phyloP scores from a whole-genome alignment of 1,284 basidiomycete genomes.

The Irpex rosettiformis region DNA sequence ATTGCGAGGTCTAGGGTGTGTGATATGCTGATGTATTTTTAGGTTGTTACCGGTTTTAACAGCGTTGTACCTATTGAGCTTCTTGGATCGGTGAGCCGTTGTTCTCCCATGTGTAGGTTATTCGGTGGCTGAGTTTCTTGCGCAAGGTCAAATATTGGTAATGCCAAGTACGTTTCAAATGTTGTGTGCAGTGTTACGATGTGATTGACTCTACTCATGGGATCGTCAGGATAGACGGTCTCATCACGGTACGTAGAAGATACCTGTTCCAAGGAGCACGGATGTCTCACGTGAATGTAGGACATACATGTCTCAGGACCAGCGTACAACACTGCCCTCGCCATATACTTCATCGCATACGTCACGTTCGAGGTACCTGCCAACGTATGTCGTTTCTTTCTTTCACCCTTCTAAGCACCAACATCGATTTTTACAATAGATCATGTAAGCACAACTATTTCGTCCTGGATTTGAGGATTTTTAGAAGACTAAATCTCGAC shows the following conservation, averaged over 20 bases:
- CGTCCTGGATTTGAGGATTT: too few species aligned
- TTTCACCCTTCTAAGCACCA: neutral
- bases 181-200: neutral
- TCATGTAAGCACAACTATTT: neutral
- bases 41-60: conserved; percentile 50
- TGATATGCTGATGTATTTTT: neutral
- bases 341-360: conserved; percentile 61
- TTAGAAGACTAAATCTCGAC: too few species aligned
- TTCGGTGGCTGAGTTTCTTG: neutral
- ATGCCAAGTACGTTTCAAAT: conserved; percentile 47
- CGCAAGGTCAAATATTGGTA: conserved; percentile 58
- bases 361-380: conserved; percentile 64
- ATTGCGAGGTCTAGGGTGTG: neutral
- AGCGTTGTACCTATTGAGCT: conserved; percentile 63
- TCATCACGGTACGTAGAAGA: conserved; percentile 9
- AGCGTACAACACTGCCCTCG: conserved; percentile 51
- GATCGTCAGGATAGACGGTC: conserved; percentile 20
- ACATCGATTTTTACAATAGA: neutral
- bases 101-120: too few species aligned
- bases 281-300: neutral
- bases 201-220: neutral
- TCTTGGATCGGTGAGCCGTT: conserved; percentile 44
- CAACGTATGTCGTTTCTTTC: conserved; percentile 10
- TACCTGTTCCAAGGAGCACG: neutral
- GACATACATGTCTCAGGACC: conserved; percentile 35